Base-by-base conservation (phyloP, 2,329 filamentous ascomycete species). In the Cadophora gregata region DNA sequence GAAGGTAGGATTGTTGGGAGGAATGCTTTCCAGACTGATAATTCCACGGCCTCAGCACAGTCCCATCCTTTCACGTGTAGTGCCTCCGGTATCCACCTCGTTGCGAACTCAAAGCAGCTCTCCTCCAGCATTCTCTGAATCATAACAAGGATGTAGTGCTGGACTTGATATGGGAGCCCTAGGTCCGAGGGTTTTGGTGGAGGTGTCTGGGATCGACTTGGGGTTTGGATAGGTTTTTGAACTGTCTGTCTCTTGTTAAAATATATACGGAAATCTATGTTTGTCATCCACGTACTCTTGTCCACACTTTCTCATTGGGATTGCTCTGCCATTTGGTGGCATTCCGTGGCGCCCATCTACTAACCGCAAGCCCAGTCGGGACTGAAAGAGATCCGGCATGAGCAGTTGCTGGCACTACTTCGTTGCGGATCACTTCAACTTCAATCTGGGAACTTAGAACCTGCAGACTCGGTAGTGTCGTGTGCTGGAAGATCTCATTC, bases 141-240 rank as follows among this genome's bases (percentile, higher is more conserved):
- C 66, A 75, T 73, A 4, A 67, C 68, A 16, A 77, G 72, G 21
- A 77, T 75, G 59, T 70, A 76, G 63, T 77, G 75, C 66, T 77
- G 75, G 21, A 77, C 75, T 70, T 77, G 74, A 47, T 77, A 77
- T n/a, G 75, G 75, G 24, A 77, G 72, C 25, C 70, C 73, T 8
- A 75, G 70, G 38, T 76, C 73, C 24, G 62, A 62, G 21, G 61
- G n/a, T 48, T 62, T 62, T 3, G 65, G 36, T 33, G 61, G 29
- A 27, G 65, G 38, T 27, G 48, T 45, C 3, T 62, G 7, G 31
- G 38, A 27, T 27, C 21, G 55, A 31, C 24, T 64, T 58, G 61
- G 50, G 4, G 24, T 61, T 38, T n/a, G 36, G 27, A 21, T 24
- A 50, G 50, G 42, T 45, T 64, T 48, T 14, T 12, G 31, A 51